Conservation (phyloP, 2,329 filamentous ascomycete genomes). For the Davidsoniella australis region DNA sequence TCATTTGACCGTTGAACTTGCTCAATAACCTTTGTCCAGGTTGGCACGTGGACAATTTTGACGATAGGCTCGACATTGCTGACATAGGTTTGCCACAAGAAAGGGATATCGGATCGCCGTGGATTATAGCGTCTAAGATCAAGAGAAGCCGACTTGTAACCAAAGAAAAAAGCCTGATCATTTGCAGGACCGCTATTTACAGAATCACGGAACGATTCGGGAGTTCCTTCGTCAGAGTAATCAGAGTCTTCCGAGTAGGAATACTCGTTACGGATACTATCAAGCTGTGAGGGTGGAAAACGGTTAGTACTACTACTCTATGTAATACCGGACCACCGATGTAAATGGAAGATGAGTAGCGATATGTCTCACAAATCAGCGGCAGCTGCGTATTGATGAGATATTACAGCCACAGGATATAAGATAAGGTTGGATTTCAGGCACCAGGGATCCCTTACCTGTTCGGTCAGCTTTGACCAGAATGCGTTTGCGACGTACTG, state of each 20-base stretch:
- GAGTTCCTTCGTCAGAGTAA: conserved; percentile 41
- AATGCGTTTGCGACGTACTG: conserved; percentile 59
- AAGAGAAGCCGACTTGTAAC: conserved; percentile 53
- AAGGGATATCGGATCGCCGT: conserved; percentile 43
- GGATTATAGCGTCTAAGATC: conserved; percentile 50
- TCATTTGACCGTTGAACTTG: conserved; percentile 39
- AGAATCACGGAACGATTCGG: conserved; percentile 14
- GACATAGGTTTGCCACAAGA: conserved; percentile 53
- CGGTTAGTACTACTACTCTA: neutral
- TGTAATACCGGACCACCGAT: neutral
- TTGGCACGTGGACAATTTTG: conserved; percentile 55
- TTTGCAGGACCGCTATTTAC: conserved; percentile 5
- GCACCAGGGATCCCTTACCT: conserved; percentile 29
- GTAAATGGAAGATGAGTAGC: neutral
- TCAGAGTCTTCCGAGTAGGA: conserved; percentile 33
- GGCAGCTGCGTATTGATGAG: neutral
- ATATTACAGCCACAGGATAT: neutral
- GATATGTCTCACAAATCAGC: too few species aligned
- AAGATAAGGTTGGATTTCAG: too few species aligned
- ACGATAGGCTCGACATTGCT: conserved; percentile 59
- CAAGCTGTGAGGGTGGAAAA: conserved; percentile 18
- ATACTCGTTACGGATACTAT: conserved; percentile 26
- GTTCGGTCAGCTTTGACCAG: conserved; percentile 59
- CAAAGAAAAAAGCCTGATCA: conserved; percentile 57
- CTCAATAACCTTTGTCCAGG: conserved; percentile 42